These are phyloP conservation scores for Eucalyptus tenuipes DNA, from an alignment of 345 rosid species.

Conservation along the genomic window DNA sequence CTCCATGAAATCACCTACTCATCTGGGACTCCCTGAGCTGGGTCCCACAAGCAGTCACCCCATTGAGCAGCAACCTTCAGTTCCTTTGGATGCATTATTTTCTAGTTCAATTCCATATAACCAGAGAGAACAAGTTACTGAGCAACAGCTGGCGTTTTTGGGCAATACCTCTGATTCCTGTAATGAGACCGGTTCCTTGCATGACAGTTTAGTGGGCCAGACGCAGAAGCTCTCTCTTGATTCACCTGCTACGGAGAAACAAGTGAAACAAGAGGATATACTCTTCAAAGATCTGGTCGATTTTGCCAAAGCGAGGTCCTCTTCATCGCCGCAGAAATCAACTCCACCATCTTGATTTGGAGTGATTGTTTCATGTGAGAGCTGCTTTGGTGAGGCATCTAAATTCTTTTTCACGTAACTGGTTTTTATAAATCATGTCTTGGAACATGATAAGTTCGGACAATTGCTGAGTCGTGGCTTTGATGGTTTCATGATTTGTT, in stretches of 20 bases:
- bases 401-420: background rate
- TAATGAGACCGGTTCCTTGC: conserved; percentile 43
- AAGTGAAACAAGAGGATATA: conserved; percentile 66
- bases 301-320: conserved; percentile 34
- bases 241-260: conserved; percentile 24
- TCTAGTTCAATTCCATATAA: conserved; percentile 55
- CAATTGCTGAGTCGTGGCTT: background rate
- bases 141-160: conserved; percentile 6
- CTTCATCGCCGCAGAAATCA: background rate
- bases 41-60: conserved; percentile 13
- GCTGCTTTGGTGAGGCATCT: background rate
- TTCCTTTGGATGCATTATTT: conserved; percentile 23
- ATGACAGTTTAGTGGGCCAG: conserved; percentile 48
- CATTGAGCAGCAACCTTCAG: conserved; percentile 48
- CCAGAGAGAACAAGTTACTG: conserved; percentile 56
- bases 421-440: background rate
- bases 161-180: conserved; percentile 17
- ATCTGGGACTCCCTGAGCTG: background rate
- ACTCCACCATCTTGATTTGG: background rate
- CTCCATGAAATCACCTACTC: background rate
- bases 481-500: background rate
- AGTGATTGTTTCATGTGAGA: background rate
- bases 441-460: background rate
- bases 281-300: conserved; percentile 90
- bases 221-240: conserved; percentile 60